These are phyloP conservation scores for Trametes elegans DNA, from an alignment of 768 basidiomycete genomes.

Conservation along the genomic window DNA sequence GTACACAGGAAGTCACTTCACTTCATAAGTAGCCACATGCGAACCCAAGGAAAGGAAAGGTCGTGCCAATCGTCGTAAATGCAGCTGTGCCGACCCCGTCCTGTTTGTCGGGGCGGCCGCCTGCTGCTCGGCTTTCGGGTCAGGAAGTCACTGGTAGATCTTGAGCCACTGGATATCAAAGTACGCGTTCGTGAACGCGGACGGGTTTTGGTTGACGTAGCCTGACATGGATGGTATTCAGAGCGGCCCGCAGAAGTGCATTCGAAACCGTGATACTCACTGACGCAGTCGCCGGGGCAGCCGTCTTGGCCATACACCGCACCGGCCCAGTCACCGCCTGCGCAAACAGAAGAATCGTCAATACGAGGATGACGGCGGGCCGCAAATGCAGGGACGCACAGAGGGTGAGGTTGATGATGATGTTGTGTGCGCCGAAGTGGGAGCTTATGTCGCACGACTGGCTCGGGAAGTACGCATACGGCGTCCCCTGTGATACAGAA, in stretches of 20 bases:
- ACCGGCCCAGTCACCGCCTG: slow-evolving; percentile 56
- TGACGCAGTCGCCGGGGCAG: slow-evolving; percentile 49
- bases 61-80: background rate
- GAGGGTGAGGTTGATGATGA: slow-evolving; percentile 67
- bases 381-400: slow-evolving; percentile 36
- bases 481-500: slow-evolving; percentile 43
- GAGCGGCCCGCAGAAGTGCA: too few species aligned
- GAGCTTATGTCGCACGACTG: slow-evolving; percentile 52
- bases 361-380: background rate
- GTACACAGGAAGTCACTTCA: background rate
- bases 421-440: slow-evolving; percentile 54
- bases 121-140: background rate
- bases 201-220: slow-evolving; percentile 65
- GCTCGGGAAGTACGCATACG: slow-evolving; percentile 59
- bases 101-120: background rate
- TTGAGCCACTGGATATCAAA: slow-evolving; percentile 51
- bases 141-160: slow-evolving; percentile 26
- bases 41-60: background rate
- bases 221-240: slow-evolving; percentile 33
- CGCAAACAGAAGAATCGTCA: background rate
- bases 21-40: background rate
- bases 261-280: too few species aligned
- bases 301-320: slow-evolving; percentile 42
- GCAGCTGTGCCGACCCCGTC: background rate
- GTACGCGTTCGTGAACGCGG: slow-evolving; percentile 65